Base-by-base conservation (phyloP, 768 basidiomycete genomes). In the Tulasnella calospora region DNA sequence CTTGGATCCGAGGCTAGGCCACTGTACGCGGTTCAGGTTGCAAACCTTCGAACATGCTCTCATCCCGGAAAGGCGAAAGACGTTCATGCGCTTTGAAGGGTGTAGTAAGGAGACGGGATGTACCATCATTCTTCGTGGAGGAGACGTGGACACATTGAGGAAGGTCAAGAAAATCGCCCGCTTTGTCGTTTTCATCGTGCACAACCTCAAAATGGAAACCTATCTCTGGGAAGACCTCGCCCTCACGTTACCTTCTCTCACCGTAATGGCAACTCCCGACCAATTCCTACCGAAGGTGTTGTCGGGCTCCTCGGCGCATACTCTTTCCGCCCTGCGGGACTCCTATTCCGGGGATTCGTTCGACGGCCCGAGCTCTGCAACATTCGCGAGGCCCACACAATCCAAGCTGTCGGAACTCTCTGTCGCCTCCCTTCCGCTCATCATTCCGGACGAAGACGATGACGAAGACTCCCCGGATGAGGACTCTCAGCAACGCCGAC, bases 21-120 rank as follows among this genome's bases (percentile, higher is more conserved):
- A 97, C 81, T 99, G 96, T 82, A 86, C 89, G 9, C 89, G 89
- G 27, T 97, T 95, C 84, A 88, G 91, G 44, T 88, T 99, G 8
- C 95, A 98, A 84, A 98, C 98, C 0, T 98, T 93, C 83, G 97
- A 98, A 80, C 96, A 99, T 84, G 88, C 90, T 17, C 87, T 96
- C 55, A 99, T 99, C 57, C 95, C 96, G n/a, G 96, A 95, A 27
- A 89, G 89, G 23, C 88, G 98, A 77, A 99, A 99, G 86, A 95
- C 97, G 0, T 93, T 95, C 82, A 96, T 99, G 95, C 92, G 98
- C 0, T 99, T 99, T 82, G 98, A 99, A 84, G 97, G 97, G 2
- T 98, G 96, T 82, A 92, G 89, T 82, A 89, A 89, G 73, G 94
- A 98, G 80, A 92, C 94, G 89, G 96, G 96, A 0, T 98, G 96